These are phyloP conservation scores for Bullera alba DNA, from an alignment of 768 basidiomycete genomes.

Conservation along the genomic window DNA sequence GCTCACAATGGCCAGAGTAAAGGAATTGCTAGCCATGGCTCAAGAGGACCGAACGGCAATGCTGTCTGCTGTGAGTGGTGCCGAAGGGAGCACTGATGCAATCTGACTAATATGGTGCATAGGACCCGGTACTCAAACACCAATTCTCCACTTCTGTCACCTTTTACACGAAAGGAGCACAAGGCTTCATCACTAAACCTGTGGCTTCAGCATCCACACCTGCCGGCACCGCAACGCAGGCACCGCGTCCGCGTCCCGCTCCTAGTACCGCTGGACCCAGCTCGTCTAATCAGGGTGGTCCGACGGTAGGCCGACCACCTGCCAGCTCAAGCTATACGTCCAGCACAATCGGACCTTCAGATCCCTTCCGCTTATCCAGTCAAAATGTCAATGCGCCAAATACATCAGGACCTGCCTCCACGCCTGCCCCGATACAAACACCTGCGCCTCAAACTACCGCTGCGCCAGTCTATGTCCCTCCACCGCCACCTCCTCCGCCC, in stretches of 20 bases:
- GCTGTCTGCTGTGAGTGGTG: background rate
- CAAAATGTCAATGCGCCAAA: too few relatives aligned
- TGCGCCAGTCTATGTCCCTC: background rate
- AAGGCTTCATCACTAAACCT: background rate
- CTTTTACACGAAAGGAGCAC: background rate
- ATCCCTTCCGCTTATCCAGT: too few relatives aligned
- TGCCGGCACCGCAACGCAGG: background rate
- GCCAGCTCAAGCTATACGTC: background rate
- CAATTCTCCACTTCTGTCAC: background rate
- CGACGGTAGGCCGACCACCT: background rate
- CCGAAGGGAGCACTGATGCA: too few relatives aligned
- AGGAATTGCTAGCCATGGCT: background rate
- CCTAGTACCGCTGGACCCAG: background rate
- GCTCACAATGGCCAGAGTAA: background rate
- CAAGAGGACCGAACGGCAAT: background rate
- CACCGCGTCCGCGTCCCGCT: background rate
- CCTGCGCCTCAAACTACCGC: background rate
- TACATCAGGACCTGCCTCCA: too few relatives aligned
- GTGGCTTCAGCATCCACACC: background rate
- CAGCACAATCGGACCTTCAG: too few relatives aligned
- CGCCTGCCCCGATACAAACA: background rate
- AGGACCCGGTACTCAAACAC: background rate
- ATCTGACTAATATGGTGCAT: too few relatives aligned
- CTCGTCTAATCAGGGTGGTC: background rate
- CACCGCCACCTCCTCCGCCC: slow-evolving; percentile 4